A percentile compares a stretch with the other conserved stretches of the same genome.
These are phyloP conservation scores for Carex littledalei DNA, from an alignment of 176 grass and related monocot genomes.

Conservation along the genomic window DNA sequence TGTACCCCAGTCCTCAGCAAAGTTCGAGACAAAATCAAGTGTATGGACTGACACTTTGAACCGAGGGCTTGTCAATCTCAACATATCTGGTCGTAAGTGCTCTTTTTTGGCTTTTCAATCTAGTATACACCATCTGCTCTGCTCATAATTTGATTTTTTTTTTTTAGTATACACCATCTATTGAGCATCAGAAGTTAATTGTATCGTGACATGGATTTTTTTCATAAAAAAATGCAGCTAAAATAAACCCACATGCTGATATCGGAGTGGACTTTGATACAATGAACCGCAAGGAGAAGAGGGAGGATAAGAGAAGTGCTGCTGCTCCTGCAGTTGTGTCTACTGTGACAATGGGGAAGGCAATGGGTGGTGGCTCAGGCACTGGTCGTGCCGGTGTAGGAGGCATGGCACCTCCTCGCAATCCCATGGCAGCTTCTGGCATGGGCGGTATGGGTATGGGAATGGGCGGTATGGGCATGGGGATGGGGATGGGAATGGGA, in stretches of 20 bases:
- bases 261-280: constrained; percentile 97
- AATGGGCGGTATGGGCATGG: constrained; percentile 18
- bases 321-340: constrained; percentile 47
- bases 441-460: constrained; percentile 32
- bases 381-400: constrained; percentile 49
- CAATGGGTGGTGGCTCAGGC: constrained; percentile 88
- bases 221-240: constrained; percentile 40
- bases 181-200: background rate
- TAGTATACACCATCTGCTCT: background rate
- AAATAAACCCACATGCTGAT: constrained; percentile 90
- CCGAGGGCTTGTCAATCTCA: constrained; percentile 82
- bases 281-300: constrained; percentile 95
- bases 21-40: constrained; percentile 82
- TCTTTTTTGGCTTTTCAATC: constrained; percentile 4
- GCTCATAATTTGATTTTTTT: background rate
- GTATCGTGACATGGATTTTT: background rate
- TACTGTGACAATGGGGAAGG: constrained; percentile 85
- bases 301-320: constrained; percentile 71
- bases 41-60: constrained; percentile 95
- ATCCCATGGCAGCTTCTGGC: constrained; percentile 22
- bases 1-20: constrained; percentile 47
- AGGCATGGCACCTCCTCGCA: constrained; percentile 42
- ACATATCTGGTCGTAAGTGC: constrained; percentile 97
- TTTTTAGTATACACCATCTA: background rate
- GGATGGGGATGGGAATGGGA: constrained; percentile 49